These are phyloP conservation scores for Neoscytalidium dimidiatum DNA, from an alignment of 2,329 filamentous ascomycete species.

Conservation along the genomic window DNA sequence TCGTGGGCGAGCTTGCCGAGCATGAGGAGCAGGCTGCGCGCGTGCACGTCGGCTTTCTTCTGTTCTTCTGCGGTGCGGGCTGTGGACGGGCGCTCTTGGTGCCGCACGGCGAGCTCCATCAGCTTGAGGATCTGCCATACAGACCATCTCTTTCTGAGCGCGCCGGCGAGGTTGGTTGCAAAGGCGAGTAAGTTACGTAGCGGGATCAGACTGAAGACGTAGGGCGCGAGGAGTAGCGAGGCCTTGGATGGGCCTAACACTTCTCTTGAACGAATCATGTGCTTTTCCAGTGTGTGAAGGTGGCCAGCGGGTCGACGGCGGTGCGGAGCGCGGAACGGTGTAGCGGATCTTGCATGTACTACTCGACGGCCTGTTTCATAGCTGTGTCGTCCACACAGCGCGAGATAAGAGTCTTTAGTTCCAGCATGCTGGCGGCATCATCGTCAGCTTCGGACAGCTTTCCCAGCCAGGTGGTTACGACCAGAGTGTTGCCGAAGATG, in stretches of 20 bases:
- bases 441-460: not conserved
- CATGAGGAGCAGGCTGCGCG: not conserved
- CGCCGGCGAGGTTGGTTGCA: not conserved
- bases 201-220: constrained; percentile 4
- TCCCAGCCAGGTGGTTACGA: constrained; percentile 12
- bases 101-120: not conserved
- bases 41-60: not conserved
- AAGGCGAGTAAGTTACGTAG: not conserved
- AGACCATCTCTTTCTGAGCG: not conserved
- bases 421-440: not conserved
- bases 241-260: not conserved
- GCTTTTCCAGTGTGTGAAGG: not conserved
- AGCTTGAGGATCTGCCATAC: not conserved
- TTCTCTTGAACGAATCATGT: constrained; percentile 12
- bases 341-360: not conserved
- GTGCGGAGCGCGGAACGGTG: not conserved
- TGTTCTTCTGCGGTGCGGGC: not conserved
- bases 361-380: not conserved
- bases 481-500: not conserved
- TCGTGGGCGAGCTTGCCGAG: not conserved
- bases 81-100: not conserved
- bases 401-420: not conserved
- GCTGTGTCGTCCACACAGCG: not conserved
- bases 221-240: not conserved
- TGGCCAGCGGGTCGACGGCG: not conserved